Base-by-base conservation (phyloP, 306 rosid species). In the Cicer chorassanicum region DNA sequence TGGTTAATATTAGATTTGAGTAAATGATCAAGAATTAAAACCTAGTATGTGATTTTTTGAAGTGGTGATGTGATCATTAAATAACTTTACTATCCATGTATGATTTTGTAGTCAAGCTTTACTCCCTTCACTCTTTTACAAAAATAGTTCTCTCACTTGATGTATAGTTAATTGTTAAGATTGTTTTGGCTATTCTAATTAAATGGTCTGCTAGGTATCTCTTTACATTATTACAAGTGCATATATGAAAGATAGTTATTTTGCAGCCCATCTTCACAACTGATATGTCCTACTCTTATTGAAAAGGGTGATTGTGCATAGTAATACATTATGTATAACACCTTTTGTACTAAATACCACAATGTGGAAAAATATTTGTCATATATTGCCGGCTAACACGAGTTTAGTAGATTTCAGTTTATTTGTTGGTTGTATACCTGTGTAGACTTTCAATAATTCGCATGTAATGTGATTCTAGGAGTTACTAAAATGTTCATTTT, bases 401-500 rank as follows among this genome's bases (percentile, higher is more conserved):
- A 49, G 21, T 45, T 70, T 49, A n/a, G 46, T 64, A 62, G 34
- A 55, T 65, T 55, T 75, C 61, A n/a, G 1, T 46, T 48, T 65
- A 4, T 72, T 65, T 77, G 42, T 65, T 57, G 19, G 34, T 19
- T 65, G 66, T 50, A 38, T 66, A 8, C 57, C 44, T 57, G 43
- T 40, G 10, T 55, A 72, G 15, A 36, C 38, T 65, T 59, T 65
- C 46, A 81, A 38, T 66, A 50, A 48, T 29, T 51, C 45, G 61
- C 65, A 36, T 64, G 53, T 50, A 59, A 44, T 82, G 46, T 64
- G 43, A 36, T 51, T 68, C 24, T 67, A 6, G 16, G 51, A 24
- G 19, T 72, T 59, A 59, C 77, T 41, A 9, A 71, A 36, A 24
- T 55, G 34, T 81, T 55, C 68, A 15, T 50, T 50, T 55, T 81